phyloP scores from a whole-genome alignment of 2,329 filamentous ascomycete genomes.

The Penicillium palitans region DNA sequence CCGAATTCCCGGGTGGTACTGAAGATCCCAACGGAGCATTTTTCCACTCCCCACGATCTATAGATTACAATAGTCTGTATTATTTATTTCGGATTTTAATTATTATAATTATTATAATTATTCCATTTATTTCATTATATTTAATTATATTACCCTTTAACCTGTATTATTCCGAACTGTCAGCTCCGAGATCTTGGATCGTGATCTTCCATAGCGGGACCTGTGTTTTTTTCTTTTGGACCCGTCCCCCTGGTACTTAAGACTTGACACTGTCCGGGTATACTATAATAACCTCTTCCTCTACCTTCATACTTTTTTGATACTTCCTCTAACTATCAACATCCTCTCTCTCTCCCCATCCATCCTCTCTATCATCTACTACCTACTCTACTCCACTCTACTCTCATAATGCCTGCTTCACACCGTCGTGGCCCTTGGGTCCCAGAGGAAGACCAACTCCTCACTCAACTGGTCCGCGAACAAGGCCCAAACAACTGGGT shows the following conservation, averaged over 20 bases:
- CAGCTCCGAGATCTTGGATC: slow-evolving; percentile 45
- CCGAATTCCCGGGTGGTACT: slow-evolving; percentile 29
- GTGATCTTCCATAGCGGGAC: slow-evolving; percentile 41
- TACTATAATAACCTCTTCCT: slow-evolving; percentile 10
- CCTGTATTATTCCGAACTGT: slow-evolving; percentile 34
- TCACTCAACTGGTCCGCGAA: slow-evolving; percentile 68
- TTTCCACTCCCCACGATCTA: slow-evolving; percentile 15
- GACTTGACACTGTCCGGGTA: slow-evolving; percentile 13
- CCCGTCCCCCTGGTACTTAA: slow-evolving; percentile 36
- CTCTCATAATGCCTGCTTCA: slow-evolving; percentile 43
- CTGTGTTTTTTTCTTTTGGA: slow-evolving; percentile 32
- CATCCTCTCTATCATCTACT: background rate
- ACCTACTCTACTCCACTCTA: background rate
- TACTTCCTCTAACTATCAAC: background rate
- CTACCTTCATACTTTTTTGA: background rate
- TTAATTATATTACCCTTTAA: slow-evolving; percentile 5
- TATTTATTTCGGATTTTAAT: background rate
- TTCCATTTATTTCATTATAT: background rate
- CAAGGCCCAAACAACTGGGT: slow-evolving; percentile 89
- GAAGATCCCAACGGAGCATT: slow-evolving; percentile 26
- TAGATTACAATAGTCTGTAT: slow-evolving; percentile 15
- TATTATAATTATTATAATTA: background rate
- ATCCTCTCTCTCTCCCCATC: background rate
- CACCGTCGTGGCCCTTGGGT: slow-evolving; percentile 83
- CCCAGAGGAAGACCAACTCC: slow-evolving; percentile 68